These are phyloP conservation scores for Amanita pseudoporphyria DNA, from an alignment of 768 basidiomycete species.

Conservation along the genomic window DNA sequence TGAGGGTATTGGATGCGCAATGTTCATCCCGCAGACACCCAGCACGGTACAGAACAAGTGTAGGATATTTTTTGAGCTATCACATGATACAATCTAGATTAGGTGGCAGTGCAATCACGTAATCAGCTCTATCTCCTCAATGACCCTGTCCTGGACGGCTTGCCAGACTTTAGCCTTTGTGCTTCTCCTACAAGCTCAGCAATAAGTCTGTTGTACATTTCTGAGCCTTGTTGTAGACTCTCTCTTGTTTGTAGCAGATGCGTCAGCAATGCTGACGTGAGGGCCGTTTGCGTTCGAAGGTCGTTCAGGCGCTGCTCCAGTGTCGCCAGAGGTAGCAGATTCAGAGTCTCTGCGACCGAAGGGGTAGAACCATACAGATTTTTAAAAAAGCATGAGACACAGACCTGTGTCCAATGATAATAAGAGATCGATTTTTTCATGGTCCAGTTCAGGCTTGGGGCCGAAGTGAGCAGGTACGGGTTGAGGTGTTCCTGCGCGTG, in stretches of 20 bases:
- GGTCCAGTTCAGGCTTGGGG: slow-evolving; percentile 66
- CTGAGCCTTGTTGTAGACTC: slow-evolving; percentile 75
- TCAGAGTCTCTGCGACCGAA: slow-evolving; percentile 47
- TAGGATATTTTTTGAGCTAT: background rate
- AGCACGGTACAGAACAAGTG: background rate
- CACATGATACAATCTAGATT: slow-evolving; percentile 6
- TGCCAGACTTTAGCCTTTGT: slow-evolving; percentile 69
- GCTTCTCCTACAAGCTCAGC: slow-evolving; percentile 91
- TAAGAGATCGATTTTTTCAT: slow-evolving; percentile 52
- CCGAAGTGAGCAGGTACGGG: slow-evolving; percentile 48
- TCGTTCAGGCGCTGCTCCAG: slow-evolving; percentile 63
- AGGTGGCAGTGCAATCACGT: slow-evolving; percentile 13
- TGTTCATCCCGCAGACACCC: slow-evolving; percentile 58
- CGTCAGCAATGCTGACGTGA: slow-evolving; percentile 68
- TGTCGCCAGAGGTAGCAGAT: slow-evolving; percentile 56
- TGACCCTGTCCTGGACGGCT: slow-evolving; percentile 25
- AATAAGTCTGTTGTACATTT: slow-evolving; percentile 86
- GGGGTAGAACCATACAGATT: slow-evolving; percentile 4
- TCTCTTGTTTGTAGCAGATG: slow-evolving; percentile 77
- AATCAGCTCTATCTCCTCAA: slow-evolving; percentile 34
- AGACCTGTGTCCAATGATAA: slow-evolving; percentile 61
- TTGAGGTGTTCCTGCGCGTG: slow-evolving; percentile 46
- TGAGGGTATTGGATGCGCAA: slow-evolving; percentile 81
- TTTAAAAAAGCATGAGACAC: background rate
- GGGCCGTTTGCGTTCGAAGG: slow-evolving; percentile 61